Evolutionary conservation across 805 yeast species (phyloP).

Genomic region (Saccharomycopsis microspora): DNA sequence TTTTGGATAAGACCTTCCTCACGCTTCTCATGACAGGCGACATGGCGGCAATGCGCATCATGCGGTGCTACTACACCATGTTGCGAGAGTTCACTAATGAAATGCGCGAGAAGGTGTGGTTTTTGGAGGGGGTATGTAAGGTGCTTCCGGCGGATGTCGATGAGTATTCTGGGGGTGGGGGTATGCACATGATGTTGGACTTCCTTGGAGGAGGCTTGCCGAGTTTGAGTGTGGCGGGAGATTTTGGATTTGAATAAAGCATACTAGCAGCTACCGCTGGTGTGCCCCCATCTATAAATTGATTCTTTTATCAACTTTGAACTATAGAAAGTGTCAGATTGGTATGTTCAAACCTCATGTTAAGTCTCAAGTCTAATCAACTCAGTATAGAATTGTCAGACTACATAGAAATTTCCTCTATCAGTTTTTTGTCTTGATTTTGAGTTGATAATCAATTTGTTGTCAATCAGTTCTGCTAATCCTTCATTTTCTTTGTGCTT

Average conservation of each 20-base stretch:
- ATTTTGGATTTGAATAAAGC: conserved; percentile 95
- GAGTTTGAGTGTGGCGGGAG: conserved; percentile 73
- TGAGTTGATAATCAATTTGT: too few relatives aligned
- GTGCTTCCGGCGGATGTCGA: conserved; percentile 90
- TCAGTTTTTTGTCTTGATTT: too few relatives aligned
- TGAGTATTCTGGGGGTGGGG: conserved; percentile 82
- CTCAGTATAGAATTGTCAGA: too few relatives aligned
- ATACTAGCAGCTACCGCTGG: conserved; percentile 95
- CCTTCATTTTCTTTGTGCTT: too few relatives aligned
- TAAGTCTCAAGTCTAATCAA: too few relatives aligned
- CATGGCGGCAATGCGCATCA: conserved; percentile 77
- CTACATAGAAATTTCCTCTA: too few relatives aligned
- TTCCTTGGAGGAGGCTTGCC: conserved; percentile 63
- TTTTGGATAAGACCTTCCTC: conserved; percentile 71
- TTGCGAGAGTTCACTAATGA: conserved; percentile 74
- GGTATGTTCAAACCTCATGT: too few relatives aligned
- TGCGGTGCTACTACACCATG: conserved; percentile 78
- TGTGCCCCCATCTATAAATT: conserved; percentile 54
- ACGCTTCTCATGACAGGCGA: conserved; percentile 77
- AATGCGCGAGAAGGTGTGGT: conserved; percentile 88
- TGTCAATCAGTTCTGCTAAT: too few relatives aligned
- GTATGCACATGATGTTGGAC: conserved; percentile 87
- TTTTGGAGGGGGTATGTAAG: conserved; percentile 79
- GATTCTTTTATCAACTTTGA: too few relatives aligned
- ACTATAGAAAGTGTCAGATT: too few relatives aligned